Percentiles rank a stretch among this genome's conserved stretches.
Evolutionary conservation across 306 rosid species (phyloP).

Genomic region (Prunus dulcis): DNA sequence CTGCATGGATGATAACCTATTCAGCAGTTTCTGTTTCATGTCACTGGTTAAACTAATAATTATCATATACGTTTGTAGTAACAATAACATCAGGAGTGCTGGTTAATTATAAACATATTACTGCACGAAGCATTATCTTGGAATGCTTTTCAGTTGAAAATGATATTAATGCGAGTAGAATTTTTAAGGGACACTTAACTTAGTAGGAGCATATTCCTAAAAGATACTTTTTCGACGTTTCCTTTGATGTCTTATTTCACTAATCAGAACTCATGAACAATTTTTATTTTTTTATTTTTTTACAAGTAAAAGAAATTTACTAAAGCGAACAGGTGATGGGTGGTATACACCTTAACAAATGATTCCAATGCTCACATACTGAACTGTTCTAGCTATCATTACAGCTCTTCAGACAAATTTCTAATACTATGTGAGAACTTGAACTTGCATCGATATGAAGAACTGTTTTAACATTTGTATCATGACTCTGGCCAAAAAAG

Average conservation of each 20-base stretch:
- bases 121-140: background rate
- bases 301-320: background rate
- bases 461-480: background rate
- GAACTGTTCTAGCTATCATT: background rate
- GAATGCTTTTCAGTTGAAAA: background rate
- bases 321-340: background rate
- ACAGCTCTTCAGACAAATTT: background rate
- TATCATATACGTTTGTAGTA: background rate
- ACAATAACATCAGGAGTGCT: background rate
- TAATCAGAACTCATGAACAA: background rate
- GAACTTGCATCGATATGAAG: background rate
- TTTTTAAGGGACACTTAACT: background rate
- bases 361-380: background rate
- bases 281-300: too few species aligned
- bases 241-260: background rate
- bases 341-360: background rate
- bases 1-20: background rate
- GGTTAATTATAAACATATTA: background rate
- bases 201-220: background rate
- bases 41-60: background rate
- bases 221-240: background rate
- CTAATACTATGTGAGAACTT: background rate
- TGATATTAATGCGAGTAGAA: background rate
- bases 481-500: background rate
- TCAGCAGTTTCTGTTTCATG: background rate